Evolutionary conservation across 2,329 filamentous ascomycete species (phyloP).

Genomic region (Botrytis fabae): DNA sequence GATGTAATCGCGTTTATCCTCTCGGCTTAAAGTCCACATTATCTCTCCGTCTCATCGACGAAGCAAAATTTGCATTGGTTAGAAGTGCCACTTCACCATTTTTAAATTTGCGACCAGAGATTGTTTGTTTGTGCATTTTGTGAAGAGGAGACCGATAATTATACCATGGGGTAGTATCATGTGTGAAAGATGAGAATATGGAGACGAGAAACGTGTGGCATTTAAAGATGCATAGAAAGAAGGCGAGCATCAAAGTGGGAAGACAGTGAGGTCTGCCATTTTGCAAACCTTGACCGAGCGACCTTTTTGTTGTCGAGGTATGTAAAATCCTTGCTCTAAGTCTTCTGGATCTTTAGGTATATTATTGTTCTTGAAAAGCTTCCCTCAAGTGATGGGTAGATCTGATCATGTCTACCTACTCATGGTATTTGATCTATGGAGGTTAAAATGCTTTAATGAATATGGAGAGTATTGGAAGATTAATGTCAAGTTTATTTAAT

Average conservation of each 20-base stretch:
- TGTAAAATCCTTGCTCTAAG: neutral
- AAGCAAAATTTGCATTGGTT: neutral
- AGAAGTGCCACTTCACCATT: neutral
- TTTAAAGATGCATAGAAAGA: neutral
- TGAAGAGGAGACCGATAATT: neutral
- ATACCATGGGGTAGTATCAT: neutral
- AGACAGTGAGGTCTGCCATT: neutral
- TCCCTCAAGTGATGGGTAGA: neutral
- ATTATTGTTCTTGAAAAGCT: neutral
- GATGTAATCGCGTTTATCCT: fast-evolving
- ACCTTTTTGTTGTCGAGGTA: neutral
- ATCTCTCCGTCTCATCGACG: neutral
- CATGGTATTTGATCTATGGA: neutral
- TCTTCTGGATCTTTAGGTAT: neutral
- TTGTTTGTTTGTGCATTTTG: neutral
- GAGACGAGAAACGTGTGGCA: neutral
- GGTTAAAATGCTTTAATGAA: neutral
- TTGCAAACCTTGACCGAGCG: too few species aligned
- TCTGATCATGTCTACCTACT: neutral
- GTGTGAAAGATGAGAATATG: neutral
- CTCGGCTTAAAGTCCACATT: fast-evolving
- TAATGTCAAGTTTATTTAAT: fast-evolving
- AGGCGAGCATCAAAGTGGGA: neutral
- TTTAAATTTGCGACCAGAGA: fast-evolving
- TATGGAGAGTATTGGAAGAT: fast-evolving